Evolutionary conservation across 805 yeast species (phyloP).

Genomic region (Wickerhamomyces subpelliculosus): DNA sequence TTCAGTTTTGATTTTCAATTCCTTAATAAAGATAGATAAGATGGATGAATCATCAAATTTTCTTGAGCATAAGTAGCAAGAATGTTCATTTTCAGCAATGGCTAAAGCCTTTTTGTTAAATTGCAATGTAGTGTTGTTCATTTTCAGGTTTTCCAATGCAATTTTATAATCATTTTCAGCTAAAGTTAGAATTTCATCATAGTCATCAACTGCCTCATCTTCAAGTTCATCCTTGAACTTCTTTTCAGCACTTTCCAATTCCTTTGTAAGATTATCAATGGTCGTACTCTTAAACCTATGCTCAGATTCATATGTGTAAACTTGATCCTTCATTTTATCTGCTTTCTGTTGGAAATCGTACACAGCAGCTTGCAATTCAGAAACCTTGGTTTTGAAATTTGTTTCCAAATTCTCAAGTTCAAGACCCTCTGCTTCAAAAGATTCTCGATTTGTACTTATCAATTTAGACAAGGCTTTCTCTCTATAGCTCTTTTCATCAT

Average conservation of each 20-base stretch:
- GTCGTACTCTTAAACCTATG: conserved; percentile 9
- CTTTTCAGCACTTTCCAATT: conserved; percentile 5
- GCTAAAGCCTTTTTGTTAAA: conserved; percentile 67
- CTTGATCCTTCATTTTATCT: conserved; percentile 8
- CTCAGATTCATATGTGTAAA: conserved; percentile 14
- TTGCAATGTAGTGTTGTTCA: conserved; percentile 58
- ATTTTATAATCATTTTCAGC: conserved; percentile 56
- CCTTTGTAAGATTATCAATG: conserved; percentile 4
- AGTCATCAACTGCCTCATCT: conserved; percentile 38
- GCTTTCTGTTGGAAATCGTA: conserved; percentile 2
- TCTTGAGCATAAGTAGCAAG: conserved; percentile 71
- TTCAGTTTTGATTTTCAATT: conserved; percentile 24
- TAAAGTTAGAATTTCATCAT: conserved; percentile 42
- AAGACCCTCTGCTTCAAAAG: conserved; percentile 16
- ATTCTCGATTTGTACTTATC: conserved; percentile 15
- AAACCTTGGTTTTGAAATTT: conserved; percentile 7
- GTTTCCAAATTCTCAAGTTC: conserved; percentile 11
- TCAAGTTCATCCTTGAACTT: conserved; percentile 16
- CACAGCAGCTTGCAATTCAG: not conserved
- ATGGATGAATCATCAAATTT: conserved; percentile 40
- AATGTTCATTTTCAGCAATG: conserved; percentile 46
- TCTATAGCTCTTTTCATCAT: conserved; percentile 31
- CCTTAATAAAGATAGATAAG: conserved; percentile 19
- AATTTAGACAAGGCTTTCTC: conserved; percentile 24
- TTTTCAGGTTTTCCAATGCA: conserved; percentile 59